Evolutionary conservation across 1,139 yeast species (phyloP).

Genomic region (Sugiyamaella grinbergsii): DNA sequence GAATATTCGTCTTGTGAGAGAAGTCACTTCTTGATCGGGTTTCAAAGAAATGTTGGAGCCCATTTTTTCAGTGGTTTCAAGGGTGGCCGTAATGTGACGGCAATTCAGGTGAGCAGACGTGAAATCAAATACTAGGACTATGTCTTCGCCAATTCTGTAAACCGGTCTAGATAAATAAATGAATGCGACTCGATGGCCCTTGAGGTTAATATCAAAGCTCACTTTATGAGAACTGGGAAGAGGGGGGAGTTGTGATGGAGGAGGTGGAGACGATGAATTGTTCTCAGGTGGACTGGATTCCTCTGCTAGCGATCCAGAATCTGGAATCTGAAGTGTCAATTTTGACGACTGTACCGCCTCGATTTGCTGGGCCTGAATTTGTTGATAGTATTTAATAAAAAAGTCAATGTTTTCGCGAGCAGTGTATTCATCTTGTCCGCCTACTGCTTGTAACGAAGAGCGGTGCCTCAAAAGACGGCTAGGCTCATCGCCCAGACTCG

Average conservation of each 20-base stretch:
- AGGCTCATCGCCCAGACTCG: conserved; percentile 7
- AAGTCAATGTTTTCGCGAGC: conserved; percentile 36
- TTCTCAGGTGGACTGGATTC: conserved; percentile 10
- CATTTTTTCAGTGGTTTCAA: conserved; percentile 44
- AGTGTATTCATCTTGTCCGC: conserved; percentile 20
- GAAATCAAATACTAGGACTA: conserved; percentile 39
- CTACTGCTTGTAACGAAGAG: conserved; percentile 11
- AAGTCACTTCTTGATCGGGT: conserved; percentile 22
- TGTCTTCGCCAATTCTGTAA: conserved; percentile 44
- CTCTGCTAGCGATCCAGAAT: not conserved
- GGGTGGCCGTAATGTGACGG: conserved; percentile 42
- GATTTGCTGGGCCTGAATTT: conserved; percentile 12
- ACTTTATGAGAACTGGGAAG: conserved; percentile 28
- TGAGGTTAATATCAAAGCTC: conserved; percentile 42
- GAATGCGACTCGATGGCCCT: conserved; percentile 39
- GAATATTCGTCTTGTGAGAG: conserved; percentile 28
- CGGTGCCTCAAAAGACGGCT: conserved; percentile 8
- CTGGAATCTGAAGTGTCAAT: not conserved
- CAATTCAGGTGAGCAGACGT: conserved; percentile 36
- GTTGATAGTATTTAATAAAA: conserved; percentile 33
- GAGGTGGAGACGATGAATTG: conserved; percentile 9
- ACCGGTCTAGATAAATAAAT: conserved; percentile 43
- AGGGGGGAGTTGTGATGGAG: conserved; percentile 8
- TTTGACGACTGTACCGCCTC: no score
- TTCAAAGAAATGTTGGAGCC: conserved; percentile 22